Percentiles rank a stretch among this genome's conserved stretches.
Conservation (phyloP, 2,329 filamentous ascomycete species). For the Clarireedia homoeocarpa region DNA sequence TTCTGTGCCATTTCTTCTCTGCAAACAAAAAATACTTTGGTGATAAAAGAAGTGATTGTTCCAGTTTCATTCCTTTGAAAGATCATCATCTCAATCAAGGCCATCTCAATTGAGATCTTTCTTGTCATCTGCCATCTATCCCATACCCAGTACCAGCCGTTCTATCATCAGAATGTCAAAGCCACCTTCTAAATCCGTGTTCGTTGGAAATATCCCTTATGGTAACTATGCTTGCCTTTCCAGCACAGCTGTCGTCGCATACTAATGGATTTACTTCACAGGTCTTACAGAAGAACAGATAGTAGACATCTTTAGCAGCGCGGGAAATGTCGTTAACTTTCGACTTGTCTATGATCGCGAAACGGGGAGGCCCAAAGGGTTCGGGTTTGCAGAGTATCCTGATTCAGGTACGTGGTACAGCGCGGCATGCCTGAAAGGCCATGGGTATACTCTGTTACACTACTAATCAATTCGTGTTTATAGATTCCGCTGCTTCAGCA, state of each 20-base stretch:
- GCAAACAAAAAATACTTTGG: constrained; percentile 5
- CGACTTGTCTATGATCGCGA: constrained; percentile 92
- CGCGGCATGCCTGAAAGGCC: not conserved
- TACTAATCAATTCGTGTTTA: constrained; percentile 1
- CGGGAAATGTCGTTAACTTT: constrained; percentile 86
- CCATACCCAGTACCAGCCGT: constrained; percentile 6
- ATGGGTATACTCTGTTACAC: not conserved
- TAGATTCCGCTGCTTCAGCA: constrained; percentile 78
- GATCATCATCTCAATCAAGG: constrained; percentile 14
- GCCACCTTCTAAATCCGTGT: constrained; percentile 70
- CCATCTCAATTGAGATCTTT: constrained; percentile 13
- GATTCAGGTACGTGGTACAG: constrained; percentile 58
- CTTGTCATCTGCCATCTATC: constrained; percentile 5
- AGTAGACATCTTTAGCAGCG: constrained; percentile 83
- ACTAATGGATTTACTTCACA: constrained; percentile 32
- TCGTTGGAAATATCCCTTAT: constrained; percentile 82
- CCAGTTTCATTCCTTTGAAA: constrained; percentile 18
- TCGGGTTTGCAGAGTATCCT: constrained; percentile 92
- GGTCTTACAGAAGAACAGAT: constrained; percentile 95
- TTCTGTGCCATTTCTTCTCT: constrained; percentile 28
- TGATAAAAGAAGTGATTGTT: constrained; percentile 12
- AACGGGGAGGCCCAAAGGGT: constrained; percentile 89
- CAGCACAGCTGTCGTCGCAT: not conserved
- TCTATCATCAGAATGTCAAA: constrained; percentile 53
- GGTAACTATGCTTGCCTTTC: constrained; percentile 38